Conservation (phyloP, 345 rosid species). For the Populus pruinosa region DNA sequence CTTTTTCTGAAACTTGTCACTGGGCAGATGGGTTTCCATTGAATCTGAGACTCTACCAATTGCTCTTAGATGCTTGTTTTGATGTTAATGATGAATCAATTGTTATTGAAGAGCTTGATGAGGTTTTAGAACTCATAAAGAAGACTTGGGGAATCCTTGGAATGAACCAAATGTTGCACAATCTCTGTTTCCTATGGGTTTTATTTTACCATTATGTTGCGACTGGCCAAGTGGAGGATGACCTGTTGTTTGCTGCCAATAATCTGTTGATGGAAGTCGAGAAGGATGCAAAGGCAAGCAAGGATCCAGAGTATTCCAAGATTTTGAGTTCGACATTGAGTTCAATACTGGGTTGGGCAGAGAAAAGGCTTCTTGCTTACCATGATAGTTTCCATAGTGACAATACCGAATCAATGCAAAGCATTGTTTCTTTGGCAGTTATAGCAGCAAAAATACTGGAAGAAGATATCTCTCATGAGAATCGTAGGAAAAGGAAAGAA, state of each 20-base stretch:
- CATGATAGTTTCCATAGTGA: slow-evolving; percentile 76
- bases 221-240: slow-evolving; percentile 75
- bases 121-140: slow-evolving; percentile 87
- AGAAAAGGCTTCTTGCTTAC: slow-evolving; percentile 84
- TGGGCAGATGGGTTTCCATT: slow-evolving; percentile 98
- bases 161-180: slow-evolving; percentile 77
- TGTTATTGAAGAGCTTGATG: slow-evolving; percentile 85
- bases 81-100: slow-evolving; percentile 66
- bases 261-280: slow-evolving; percentile 79
- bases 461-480: slow-evolving; percentile 89
- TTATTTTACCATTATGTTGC: slow-evolving; percentile 75
- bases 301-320: slow-evolving; percentile 79
- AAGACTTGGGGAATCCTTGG: slow-evolving; percentile 94
- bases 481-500: slow-evolving; percentile 65
- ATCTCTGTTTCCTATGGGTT: slow-evolving; percentile 87
- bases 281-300: slow-evolving; percentile 81
- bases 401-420: slow-evolving; percentile 71
- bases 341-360: slow-evolving; percentile 91
- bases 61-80: slow-evolving; percentile 82
- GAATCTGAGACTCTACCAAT: slow-evolving; percentile 78
- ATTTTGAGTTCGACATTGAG: slow-evolving; percentile 72
- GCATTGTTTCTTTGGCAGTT: slow-evolving; percentile 78
- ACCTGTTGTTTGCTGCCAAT: slow-evolving; percentile 70
- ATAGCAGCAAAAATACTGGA: slow-evolving; percentile 80
- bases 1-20: slow-evolving; percentile 65